Conservation (phyloP, 495 filamentous ascomycete species). For the Viridothelium virens region DNA sequence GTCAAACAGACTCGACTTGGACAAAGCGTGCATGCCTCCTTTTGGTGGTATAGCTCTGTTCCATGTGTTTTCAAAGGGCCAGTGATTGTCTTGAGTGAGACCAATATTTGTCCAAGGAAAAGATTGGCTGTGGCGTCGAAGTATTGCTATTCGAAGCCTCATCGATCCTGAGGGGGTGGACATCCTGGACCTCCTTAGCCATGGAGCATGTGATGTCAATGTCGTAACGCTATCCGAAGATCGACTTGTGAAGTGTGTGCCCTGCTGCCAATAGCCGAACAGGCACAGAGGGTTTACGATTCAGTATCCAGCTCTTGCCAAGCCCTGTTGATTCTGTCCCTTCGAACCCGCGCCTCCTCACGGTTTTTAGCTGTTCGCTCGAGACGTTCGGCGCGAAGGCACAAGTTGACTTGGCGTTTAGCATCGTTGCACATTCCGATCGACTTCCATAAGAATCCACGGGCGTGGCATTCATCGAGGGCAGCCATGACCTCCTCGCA, state of each 20-base stretch:
- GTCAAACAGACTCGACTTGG: too few relatives aligned
- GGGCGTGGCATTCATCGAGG: constrained; percentile 91
- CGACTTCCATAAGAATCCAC: constrained; percentile 81
- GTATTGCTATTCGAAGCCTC: too few relatives aligned
- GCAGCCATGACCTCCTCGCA: constrained; percentile 89
- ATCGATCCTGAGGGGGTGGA: too few relatives aligned
- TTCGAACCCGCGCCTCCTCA: constrained; percentile 59
- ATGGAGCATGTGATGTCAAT: too few relatives aligned
- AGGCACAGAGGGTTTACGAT: constrained; percentile 36
- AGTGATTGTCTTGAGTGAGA: too few relatives aligned
- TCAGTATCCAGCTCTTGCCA: constrained; percentile 83
- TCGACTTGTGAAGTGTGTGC: not conserved
- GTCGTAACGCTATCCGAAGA: not conserved
- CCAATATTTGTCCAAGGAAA: too few relatives aligned
- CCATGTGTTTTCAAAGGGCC: too few relatives aligned
- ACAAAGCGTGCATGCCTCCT: too few relatives aligned
- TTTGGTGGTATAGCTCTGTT: too few relatives aligned
- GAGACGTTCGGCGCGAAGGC: constrained; percentile 67
- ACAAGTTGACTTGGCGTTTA: constrained; percentile 73
- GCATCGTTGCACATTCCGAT: constrained; percentile 82
- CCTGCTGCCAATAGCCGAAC: not conserved
- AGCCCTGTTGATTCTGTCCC: constrained; percentile 56
- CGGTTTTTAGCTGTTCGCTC: constrained; percentile 72
- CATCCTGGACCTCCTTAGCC: too few relatives aligned
- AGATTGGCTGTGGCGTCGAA: too few relatives aligned